Evolutionary conservation across 192 early-diverging fungal genomes (phyloP), one percentile per base, ranked within the genome.

Genomic region (Rhizophagus sp.): DNA sequence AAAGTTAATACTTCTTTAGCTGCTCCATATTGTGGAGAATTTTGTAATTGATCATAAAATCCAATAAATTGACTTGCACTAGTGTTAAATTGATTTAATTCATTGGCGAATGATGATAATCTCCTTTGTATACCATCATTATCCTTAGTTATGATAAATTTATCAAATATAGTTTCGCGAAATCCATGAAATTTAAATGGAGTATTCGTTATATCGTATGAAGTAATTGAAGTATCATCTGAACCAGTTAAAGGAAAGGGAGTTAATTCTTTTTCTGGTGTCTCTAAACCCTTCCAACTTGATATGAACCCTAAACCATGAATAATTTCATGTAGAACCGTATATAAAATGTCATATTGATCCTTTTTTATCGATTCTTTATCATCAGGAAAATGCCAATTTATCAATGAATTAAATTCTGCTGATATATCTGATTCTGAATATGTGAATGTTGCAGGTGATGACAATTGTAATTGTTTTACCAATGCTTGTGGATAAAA

Each of bases 401-500:
- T 22, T 57, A 22, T n/a, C 5, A 57, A 57, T 22, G 52, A 57
- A 57, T 57, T 57, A 57, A 57, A 57, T 57, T 19, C 5, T 1
- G 52, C 52, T n/a, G 6, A 7, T 19, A 57, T 57, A 57, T 57
- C 52, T 57, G 52, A 57, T 0, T 22, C 19, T 22, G 15, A 4
- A 22, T 6, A 57, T 57, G 15, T 7, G 5, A 1, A 57, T 57
- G 15, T 19, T 22, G 6, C 19, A 0, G 52, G 17, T 22, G 17
- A 5, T 57, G 2, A 5, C 22, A n/a, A n/a, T 57, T 22, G 5
- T 6, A 57, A 22, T 17, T 86, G 85, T 61, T 86, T 86, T 22
- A 86, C 41, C 22, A 83, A 30, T 12, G 83, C 83, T 62, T 86
- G 85, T 9, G 85, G 85, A 39, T 85, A 86, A 70, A 83, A 82